These are phyloP conservation scores for Penicillium simplicissimum DNA, from an alignment of 495 filamentous ascomycete species.

Conservation along the genomic window DNA sequence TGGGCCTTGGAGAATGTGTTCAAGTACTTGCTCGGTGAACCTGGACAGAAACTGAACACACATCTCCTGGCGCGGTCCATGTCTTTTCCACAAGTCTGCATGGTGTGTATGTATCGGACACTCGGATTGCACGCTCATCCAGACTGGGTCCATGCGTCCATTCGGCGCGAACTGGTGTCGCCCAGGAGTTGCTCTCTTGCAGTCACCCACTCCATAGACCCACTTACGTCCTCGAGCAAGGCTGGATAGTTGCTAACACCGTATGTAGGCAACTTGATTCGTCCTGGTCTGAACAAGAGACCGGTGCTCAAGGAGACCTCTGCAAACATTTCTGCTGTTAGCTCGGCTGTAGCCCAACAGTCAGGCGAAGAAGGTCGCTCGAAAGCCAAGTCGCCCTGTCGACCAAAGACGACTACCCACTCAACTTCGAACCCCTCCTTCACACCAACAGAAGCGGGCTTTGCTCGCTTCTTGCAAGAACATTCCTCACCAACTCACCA, in stretches of 20 bases:
- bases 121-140: neutral
- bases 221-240: neutral
- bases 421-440: constrained; percentile 22
- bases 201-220: neutral
- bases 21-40: neutral
- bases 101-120: neutral
- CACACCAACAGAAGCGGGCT: constrained; percentile 40
- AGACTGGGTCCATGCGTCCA: neutral
- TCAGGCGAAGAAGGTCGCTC: neutral
- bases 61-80: neutral
- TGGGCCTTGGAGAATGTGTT: neutral
- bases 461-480: constrained; percentile 55
- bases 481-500: constrained; percentile 61
- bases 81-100: neutral
- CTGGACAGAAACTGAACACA: neutral
- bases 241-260: neutral
- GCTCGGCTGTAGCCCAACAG: neutral
- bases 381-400: neutral
- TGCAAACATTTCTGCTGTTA: constrained; percentile 7
- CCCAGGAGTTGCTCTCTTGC: neutral
- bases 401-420: neutral
- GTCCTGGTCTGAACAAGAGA: neutral
- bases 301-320: neutral
- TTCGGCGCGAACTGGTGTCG: neutral
- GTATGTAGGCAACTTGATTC: constrained; percentile 1